These are phyloP conservation scores for Pleurotus tuber-regium DNA, from an alignment of 768 basidiomycete genomes.

Conservation along the genomic window DNA sequence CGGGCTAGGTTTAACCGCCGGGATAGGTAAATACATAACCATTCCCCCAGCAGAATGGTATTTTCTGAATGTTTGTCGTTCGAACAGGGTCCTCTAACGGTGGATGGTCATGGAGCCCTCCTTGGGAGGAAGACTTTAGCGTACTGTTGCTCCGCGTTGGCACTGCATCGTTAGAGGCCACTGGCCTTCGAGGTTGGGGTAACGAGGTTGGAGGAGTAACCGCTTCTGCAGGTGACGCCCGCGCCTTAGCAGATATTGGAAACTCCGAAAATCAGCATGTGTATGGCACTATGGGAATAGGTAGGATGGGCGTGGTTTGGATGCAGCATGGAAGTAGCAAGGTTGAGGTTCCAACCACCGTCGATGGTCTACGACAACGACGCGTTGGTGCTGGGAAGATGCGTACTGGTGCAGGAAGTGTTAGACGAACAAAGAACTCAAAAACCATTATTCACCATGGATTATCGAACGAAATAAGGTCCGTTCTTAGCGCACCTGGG, in stretches of 20 bases:
- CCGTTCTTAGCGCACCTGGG: slow-evolving; percentile 12
- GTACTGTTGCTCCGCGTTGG: slow-evolving; percentile 70
- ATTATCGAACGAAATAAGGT: not conserved
- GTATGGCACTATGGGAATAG: slow-evolving; percentile 30
- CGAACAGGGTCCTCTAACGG: slow-evolving; percentile 3
- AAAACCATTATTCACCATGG: not conserved
- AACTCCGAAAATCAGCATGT: not conserved
- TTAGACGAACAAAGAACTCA: not conserved
- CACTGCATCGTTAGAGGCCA: slow-evolving; percentile 74
- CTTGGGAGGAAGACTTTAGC: slow-evolving; percentile 71
- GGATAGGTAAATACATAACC: slow-evolving; percentile 22
- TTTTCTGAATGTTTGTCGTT: too few species aligned
- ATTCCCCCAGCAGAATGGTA: too few species aligned
- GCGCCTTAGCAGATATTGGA: not conserved
- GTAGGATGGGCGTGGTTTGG: slow-evolving; percentile 27
- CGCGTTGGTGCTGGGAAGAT: not conserved
- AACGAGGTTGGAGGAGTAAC: slow-evolving; percentile 66
- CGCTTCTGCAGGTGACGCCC: slow-evolving; percentile 1
- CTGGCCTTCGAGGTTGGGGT: slow-evolving; percentile 65
- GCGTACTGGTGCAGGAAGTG: too few species aligned
- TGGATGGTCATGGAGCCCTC: slow-evolving; percentile 33
- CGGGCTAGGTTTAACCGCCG: slow-evolving; percentile 33
- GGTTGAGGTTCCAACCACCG: slow-evolving; percentile 1
- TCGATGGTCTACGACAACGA: slow-evolving; percentile 15
- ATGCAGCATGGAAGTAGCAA: slow-evolving; percentile 19